Base-by-base conservation (phyloP, 805 yeast genomes). In the Deakozyma indianensis region DNA sequence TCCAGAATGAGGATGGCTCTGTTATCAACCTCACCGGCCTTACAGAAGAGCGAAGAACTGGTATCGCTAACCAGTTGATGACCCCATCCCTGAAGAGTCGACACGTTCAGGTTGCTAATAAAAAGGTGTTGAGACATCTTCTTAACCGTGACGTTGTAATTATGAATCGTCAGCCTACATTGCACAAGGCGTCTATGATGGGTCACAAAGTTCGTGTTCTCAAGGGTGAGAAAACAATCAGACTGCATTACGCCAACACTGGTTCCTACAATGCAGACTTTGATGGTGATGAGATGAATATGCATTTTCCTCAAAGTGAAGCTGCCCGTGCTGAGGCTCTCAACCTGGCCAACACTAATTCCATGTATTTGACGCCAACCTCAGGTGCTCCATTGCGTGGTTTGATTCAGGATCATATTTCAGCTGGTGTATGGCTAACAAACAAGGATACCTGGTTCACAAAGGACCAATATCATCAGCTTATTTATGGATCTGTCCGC, bases 121-220 rank as follows among this genome's bases (percentile, higher is more conserved):
- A 92, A 61, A 92, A 92, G 66, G 99, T 92, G 35, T 82, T 71
- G 64, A 79, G 99, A 61, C 99, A 92, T 62, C 85, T 92, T 61
- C 81, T 82, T 51, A 90, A 94, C 67, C 81, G 86, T 52, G 99
- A 94, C 65, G 88, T 92, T 49, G 97, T 94, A 43, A 64, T 94
- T 35, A 92, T 94, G 97, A 92, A 92, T 69, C 88, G 99, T 71
- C 99, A 92, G 70, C 98, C 99, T 42, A 90, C 98, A 15, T 74
- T 92, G 62, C 99, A 92, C 70, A 92, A 92, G 68, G 98, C 98
- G 42, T 94, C 98, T 23, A 92, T 92, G 96, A 92, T 92, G 99
- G 98, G 98, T 54, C 99, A 92, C 67, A 84, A 81, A 60, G 98
- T 92, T 41, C 77, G 96, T 58, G 98, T 92, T 25, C 71, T 92